These are phyloP conservation scores for Geranium rotundifolium DNA, from an alignment of 345 rosid genomes.

Conservation along the genomic window DNA sequence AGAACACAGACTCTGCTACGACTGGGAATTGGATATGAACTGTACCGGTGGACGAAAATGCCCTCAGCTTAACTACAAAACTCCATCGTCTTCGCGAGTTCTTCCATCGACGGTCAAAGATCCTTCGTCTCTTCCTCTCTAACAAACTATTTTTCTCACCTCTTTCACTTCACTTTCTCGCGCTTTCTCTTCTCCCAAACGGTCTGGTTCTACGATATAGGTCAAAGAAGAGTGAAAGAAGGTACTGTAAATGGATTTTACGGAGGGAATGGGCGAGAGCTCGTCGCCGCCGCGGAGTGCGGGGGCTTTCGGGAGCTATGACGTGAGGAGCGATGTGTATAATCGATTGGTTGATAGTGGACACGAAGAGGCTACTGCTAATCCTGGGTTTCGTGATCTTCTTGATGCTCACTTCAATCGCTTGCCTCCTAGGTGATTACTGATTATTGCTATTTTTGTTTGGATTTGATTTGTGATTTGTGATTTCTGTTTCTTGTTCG, in stretches of 20 bases:
- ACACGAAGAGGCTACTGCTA: constrained; percentile 30
- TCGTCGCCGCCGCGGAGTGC: constrained; percentile 66
- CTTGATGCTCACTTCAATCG: constrained; percentile 60
- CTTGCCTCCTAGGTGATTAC: constrained; percentile 50
- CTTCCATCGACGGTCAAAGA: constrained; percentile 51
- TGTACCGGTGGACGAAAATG: constrained; percentile 3
- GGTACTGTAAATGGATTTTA: constrained; percentile 43
- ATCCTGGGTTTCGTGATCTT: constrained; percentile 43
- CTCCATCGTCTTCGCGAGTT: constrained; percentile 17
- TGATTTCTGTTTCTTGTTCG: no score
- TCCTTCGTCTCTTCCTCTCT: constrained; percentile 14
- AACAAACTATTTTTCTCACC: constrained; percentile 6
- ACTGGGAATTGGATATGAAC: no score
- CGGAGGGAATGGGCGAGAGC: constrained; percentile 72
- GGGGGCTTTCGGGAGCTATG: constrained; percentile 30
- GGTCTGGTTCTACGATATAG: neutral
- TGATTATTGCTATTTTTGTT: neutral
- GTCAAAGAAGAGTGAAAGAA: neutral
- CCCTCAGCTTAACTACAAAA: constrained; percentile 9
- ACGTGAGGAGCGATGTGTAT: constrained; percentile 39
- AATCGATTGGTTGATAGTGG: constrained; percentile 45
- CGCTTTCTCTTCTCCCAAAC: constrained; percentile 5
- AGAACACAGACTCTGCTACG: no score
- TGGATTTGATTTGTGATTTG: no score
- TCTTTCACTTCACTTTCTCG: constrained; percentile 5